A percentile compares a stretch with the other conserved stretches of the same genome.
These are phyloP conservation scores for Lippia alba DNA, from an alignment of 305 asterid genomes.

Conservation along the genomic window DNA sequence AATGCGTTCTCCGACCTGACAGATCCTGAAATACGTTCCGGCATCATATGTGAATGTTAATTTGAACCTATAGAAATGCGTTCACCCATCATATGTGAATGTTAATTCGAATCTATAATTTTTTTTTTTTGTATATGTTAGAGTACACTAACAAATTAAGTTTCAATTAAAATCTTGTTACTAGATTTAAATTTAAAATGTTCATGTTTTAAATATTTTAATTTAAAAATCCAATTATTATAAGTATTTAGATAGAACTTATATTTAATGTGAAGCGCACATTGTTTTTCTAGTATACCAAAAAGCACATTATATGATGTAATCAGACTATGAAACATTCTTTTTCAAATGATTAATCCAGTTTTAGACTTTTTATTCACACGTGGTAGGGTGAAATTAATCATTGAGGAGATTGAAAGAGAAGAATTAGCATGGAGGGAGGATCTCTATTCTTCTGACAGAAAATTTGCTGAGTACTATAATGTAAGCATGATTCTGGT, in stretches of 20 bases:
- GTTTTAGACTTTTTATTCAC: constrained; percentile 36
- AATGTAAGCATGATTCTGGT: constrained; percentile 53
- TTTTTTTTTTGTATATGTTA: no score
- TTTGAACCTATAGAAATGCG: background rate
- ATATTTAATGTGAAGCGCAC: no score
- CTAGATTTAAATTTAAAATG: no score
- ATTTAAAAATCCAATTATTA: no score
- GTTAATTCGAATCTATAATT: no score
- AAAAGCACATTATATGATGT: constrained; percentile 4
- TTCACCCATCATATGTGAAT: background rate
- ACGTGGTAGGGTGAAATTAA: constrained; percentile 80
- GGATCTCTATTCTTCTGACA: constrained; percentile 86
- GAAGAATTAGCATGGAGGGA: constrained; percentile 93
- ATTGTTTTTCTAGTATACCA: background rate
- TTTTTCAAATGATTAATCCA: constrained; percentile 13
- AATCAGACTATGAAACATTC: constrained; percentile 17
- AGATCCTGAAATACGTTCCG: background rate
- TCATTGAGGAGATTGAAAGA: constrained; percentile 92
- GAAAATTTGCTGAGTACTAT: constrained; percentile 87
- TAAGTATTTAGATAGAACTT: no score
- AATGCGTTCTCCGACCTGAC: constrained; percentile 17
- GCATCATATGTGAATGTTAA: no score
- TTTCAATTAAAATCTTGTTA: no score
- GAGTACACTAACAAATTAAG: no score
- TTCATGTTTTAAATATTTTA: no score